These are phyloP conservation scores for Wickerhamiella hasegawae DNA, from an alignment of 805 yeast genomes.

Conservation along the genomic window DNA sequence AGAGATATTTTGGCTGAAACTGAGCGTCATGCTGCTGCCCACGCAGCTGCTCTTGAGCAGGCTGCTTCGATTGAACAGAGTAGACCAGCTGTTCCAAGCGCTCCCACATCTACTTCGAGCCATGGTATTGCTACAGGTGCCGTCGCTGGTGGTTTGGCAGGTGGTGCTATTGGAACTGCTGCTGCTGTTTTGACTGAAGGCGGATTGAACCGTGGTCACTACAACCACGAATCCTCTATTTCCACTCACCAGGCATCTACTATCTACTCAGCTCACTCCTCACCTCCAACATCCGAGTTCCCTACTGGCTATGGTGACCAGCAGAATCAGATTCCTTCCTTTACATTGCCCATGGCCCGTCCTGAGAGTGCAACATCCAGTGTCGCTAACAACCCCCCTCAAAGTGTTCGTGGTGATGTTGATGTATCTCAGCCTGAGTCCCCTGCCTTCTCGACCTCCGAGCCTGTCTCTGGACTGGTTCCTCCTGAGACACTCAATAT, in stretches of 20 bases:
- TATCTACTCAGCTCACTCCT: conserved; percentile 3
- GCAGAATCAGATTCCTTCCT: conserved; percentile 11
- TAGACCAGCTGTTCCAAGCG: neutral
- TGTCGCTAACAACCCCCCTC: conserved; percentile 82
- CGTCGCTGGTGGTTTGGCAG: conserved; percentile 9
- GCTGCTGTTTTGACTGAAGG: conserved; percentile 14
- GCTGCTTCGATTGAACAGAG: neutral
- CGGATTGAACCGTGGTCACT: neutral
- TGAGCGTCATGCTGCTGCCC: neutral
- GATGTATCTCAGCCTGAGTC: conserved; percentile 20
- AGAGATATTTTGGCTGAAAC: neutral
- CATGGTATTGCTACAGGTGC: conserved; percentile 3
- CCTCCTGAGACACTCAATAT: too few relatives aligned
- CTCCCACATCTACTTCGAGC: too few relatives aligned
- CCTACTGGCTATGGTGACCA: conserved; percentile 1
- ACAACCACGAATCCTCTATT: neutral
- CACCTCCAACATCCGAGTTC: conserved; percentile 6
- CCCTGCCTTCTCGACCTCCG: conserved; percentile 13
- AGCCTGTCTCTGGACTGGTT: conserved; percentile 12
- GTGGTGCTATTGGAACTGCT: conserved; percentile 12
- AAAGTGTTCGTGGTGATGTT: conserved; percentile 69
- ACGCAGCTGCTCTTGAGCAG: too few relatives aligned
- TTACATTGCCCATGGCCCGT: conserved; percentile 35
- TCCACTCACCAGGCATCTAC: conserved; percentile 1
- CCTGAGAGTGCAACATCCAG: conserved; percentile 79